Evolutionary conservation across 192 early-diverging fungal genomes (phyloP), one percentile per base, ranked within the genome.

Genomic region (Linnemannia exigua): DNA sequence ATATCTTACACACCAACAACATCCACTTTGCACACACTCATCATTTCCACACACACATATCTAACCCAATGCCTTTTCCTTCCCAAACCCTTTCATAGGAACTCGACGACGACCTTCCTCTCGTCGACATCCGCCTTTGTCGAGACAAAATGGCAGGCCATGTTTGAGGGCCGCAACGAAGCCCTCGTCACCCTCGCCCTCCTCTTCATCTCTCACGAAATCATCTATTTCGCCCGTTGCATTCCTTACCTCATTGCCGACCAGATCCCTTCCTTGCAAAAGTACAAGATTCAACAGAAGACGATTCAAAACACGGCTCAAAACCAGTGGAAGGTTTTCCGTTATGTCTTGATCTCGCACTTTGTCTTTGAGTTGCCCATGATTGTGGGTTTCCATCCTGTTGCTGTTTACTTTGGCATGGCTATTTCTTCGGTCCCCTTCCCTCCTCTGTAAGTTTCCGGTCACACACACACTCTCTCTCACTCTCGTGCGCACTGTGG

Each of bases 181-280:
- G 83, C 92, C 67, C 61, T 96, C 54, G 93, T 93, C 41, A 94
- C 95, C 16, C 92, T 95, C 33, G 71, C 95, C 19, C 87, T 97
- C 51, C 89, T 95, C 48, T 97, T 99, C 87, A 38, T 93, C 38
- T 93, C 96, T 91, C 97, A 99, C 91, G 96, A 99, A 88, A 67
- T 95, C 51, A 96, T 97, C 74, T 98, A 96, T 89, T 98, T 97
- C 91, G 94, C 93, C n/a, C 94, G 97, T 33, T 97, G 94, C 87
- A 36, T 97, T n/a, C 97, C 97, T 35, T 99, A 95, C 85, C 86
- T 93, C 46, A 87, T 95, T 67, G 94, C 93, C 79, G 98, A 99
- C 88, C 92, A 93, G 74, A 96, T 99, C 75, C 97, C 98, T 3
- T 90, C 89, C 17, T 91, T 98, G 84, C 91, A 95, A 77, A 93